phyloP scores from a whole-genome alignment of 164 flowering plant genomes.

The Litsea cubeba region DNA sequence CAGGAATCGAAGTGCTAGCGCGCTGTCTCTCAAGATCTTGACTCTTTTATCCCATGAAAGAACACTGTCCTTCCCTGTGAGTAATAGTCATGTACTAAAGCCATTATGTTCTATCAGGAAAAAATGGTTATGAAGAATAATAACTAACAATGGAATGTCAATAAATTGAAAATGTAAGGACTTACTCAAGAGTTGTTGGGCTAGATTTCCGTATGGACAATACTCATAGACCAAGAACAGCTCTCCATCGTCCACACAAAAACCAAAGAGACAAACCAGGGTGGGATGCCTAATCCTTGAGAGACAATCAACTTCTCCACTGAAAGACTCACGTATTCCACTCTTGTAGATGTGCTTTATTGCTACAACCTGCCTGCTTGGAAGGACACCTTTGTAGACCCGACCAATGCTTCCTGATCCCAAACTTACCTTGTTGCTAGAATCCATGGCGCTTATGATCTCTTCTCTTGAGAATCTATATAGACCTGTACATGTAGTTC shows the following conservation, averaged over 20 bases:
- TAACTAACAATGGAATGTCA: neutral
- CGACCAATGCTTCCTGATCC: slow-evolving; percentile 70
- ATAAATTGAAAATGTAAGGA: neutral
- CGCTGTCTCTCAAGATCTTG: slow-evolving; percentile 57
- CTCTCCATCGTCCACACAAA: slow-evolving; percentile 55
- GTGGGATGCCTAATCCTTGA: slow-evolving; percentile 60
- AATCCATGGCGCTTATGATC: slow-evolving; percentile 54
- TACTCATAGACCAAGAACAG: slow-evolving; percentile 64
- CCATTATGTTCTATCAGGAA: too few species aligned
- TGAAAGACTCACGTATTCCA: slow-evolving; percentile 47
- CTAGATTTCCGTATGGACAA: slow-evolving; percentile 58
- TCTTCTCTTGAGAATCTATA: slow-evolving; percentile 56
- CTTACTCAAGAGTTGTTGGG: slow-evolving; percentile 56
- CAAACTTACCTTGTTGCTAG: slow-evolving; percentile 27
- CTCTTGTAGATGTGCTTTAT: slow-evolving; percentile 56
- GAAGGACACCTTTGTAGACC: slow-evolving; percentile 63
- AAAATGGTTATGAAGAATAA: neutral
- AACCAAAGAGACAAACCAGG: slow-evolving; percentile 62
- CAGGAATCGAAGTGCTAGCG: slow-evolving; percentile 56
- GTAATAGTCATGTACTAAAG: neutral
- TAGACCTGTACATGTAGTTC: slow-evolving; percentile 41
- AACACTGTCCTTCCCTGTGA: slow-evolving; percentile 36
- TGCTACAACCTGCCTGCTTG: slow-evolving; percentile 69
- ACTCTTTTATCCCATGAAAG: slow-evolving; percentile 62
- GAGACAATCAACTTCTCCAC: slow-evolving; percentile 58